Evolutionary conservation across 345 rosid genomes (phyloP), one percentile per base, ranked within the genome.

Genomic region (Firmiana major): DNA sequence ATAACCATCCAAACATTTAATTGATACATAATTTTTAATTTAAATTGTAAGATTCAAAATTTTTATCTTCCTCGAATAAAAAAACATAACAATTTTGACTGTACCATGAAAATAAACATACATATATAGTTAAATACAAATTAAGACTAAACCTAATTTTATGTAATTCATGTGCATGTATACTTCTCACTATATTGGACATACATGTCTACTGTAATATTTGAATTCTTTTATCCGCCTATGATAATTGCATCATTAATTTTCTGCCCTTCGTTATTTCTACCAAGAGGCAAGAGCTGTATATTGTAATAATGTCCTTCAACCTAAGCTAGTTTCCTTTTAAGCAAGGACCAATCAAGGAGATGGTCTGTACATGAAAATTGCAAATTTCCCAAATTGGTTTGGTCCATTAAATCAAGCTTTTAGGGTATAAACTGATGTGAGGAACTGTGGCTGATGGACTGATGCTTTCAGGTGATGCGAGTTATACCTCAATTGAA

Each of bases 391-490:
- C n/a, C n/a, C n/a, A 51, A 15, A 51, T 16, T 51, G 55, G n/a
- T 15, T 15, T 51, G 55, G 55, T 51, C 55, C 55, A 51, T 51
- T 16, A 51, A 51, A 13, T 16, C 17, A 51, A 51, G 49, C 13
- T 9, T 43, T 26, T 81, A 70, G 74, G 74, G 74, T 17, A 49
- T 12, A 34, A 40, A 71, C 71, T 38, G 73, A 19, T 38, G 46
- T 9, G 49, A 53, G 24, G 26, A 3, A 59, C 65, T 76, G 51
- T 76, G 48, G 12, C 21, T 76, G 73, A 66, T 24, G 48, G 73
- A 76, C 64, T 76, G 19, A 60, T 58, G 53, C 53, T 76, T 66
- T 26, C 79, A 58, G 74, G 42, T 54, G 53, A 49, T 65, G 72
- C 16, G 40, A 54, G 40, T 54, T 66, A 65, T 24, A 55, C 19